Percentiles rank a stretch among this genome's conserved stretches.
Conservation (phyloP, 495 filamentous ascomycete genomes). For the Neurospora pannonica region DNA sequence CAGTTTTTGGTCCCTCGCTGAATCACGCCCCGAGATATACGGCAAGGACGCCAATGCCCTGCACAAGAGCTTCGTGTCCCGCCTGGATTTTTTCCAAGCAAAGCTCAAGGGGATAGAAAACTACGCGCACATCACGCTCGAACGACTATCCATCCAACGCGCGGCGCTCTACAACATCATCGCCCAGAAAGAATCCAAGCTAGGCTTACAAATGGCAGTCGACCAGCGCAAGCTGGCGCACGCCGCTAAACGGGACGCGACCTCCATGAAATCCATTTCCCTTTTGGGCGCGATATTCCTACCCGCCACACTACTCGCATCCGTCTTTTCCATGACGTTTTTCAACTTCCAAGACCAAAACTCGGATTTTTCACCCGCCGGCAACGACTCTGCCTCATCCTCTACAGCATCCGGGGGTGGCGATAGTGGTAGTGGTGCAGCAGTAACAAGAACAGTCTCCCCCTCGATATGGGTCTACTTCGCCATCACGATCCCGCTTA, state of each 20-base stretch:
- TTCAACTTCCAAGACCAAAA: slow-evolving; percentile 37
- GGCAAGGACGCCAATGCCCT: slow-evolving; percentile 22
- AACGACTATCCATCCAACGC: slow-evolving; percentile 43
- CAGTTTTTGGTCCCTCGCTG: slow-evolving; percentile 24
- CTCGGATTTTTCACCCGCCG: not conserved
- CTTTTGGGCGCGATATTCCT: slow-evolving; percentile 48
- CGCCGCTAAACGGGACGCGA: slow-evolving; percentile 45
- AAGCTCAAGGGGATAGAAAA: slow-evolving; percentile 48
- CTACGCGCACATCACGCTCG: slow-evolving; percentile 45
- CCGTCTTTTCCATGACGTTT: slow-evolving; percentile 48
- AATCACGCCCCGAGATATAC: slow-evolving; percentile 4
- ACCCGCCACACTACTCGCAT: slow-evolving; percentile 44
- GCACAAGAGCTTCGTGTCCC: slow-evolving; percentile 33
- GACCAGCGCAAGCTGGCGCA: slow-evolving; percentile 47
- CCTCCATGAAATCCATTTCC: slow-evolving; percentile 47
- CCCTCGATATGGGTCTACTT: slow-evolving; percentile 46
- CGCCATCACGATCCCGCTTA: slow-evolving; percentile 41
- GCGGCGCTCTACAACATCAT: slow-evolving; percentile 50
- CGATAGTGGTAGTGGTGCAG: not conserved
- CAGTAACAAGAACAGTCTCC: slow-evolving; percentile 20
- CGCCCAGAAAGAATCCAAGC: slow-evolving; percentile 47
- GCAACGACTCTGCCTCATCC: not conserved
- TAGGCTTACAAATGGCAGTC: slow-evolving; percentile 47
- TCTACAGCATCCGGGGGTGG: not conserved
- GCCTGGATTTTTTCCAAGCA: slow-evolving; percentile 44